Evolutionary conservation across 441 rosid genomes (phyloP).

Genomic region (Jatropha multifida): DNA sequence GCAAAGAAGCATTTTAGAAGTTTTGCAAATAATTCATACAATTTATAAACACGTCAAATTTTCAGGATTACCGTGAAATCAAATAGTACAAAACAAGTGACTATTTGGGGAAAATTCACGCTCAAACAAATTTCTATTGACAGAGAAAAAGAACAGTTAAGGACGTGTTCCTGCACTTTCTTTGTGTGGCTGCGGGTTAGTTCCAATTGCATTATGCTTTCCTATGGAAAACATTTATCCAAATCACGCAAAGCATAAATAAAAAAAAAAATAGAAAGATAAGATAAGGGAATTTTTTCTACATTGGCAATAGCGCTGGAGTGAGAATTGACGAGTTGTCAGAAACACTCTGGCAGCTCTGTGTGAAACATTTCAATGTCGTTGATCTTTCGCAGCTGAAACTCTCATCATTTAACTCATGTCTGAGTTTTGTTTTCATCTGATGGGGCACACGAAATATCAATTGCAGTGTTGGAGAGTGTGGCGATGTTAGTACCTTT

Average conservation of each 20-base stretch:
- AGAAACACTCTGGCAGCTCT: constrained; percentile 3
- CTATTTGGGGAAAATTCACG: constrained; percentile 16
- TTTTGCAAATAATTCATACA: background rate
- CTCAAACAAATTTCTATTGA: constrained; percentile 23
- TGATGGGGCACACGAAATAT: background rate
- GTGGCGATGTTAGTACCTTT: constrained; percentile 27
- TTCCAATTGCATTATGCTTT: constrained; percentile 14
- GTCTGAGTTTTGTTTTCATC: background rate
- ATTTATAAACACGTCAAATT: background rate
- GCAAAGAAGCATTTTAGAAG: too few species aligned
- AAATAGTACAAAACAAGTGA: background rate
- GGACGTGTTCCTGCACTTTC: constrained; percentile 19
- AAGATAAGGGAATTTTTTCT: constrained; percentile 18
- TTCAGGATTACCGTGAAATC: background rate
- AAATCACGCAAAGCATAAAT: constrained; percentile 5
- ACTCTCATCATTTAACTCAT: background rate
- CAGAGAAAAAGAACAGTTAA: constrained; percentile 14
- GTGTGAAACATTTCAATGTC: background rate
- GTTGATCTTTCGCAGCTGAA: constrained; percentile 4
- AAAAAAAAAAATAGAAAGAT: constrained; percentile 3
- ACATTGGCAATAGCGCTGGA: constrained; percentile 7
- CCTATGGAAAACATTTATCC: constrained; percentile 21
- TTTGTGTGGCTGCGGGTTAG: constrained; percentile 10
- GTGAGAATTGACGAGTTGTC: constrained; percentile 4
- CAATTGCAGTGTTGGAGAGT: constrained; percentile 6